phyloP scores from a whole-genome alignment of 768 basidiomycete genomes.

The Cystoderma amianthinum region DNA sequence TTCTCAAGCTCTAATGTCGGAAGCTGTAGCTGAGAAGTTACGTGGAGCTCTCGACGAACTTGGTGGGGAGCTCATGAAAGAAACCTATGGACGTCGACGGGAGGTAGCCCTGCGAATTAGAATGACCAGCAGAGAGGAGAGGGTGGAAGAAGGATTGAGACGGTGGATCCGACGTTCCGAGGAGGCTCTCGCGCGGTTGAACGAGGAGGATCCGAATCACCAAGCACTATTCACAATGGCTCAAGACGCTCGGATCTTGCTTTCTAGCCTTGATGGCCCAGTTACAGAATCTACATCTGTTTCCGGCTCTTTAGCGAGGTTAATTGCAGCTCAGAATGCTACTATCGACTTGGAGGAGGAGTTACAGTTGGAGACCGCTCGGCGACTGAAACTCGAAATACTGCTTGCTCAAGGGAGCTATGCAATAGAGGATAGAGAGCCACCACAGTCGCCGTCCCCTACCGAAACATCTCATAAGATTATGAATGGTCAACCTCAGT shows the following conservation, averaged over 20 bases:
- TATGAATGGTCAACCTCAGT: too few relatives aligned
- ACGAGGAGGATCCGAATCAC: not conserved
- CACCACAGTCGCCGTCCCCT: too few relatives aligned
- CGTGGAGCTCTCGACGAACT: constrained; percentile 61
- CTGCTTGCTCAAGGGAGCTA: constrained; percentile 17
- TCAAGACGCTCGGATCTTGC: constrained; percentile 19
- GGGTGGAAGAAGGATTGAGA: constrained; percentile 42
- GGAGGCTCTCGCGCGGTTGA: constrained; percentile 24
- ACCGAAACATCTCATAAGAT: too few relatives aligned
- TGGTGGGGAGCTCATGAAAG: constrained; percentile 63
- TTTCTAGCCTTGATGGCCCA: constrained; percentile 14
- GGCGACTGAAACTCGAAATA: constrained; percentile 37
- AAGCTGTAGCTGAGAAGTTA: constrained; percentile 38
- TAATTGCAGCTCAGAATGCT: constrained; percentile 40
- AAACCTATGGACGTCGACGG: constrained; percentile 64
- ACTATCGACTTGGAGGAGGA: constrained; percentile 50
- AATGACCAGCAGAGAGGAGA: constrained; percentile 60
- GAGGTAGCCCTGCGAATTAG: constrained; percentile 63
- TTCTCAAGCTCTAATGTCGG: constrained; percentile 34
- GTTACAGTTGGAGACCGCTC: constrained; percentile 46
- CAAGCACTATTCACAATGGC: constrained; percentile 13
- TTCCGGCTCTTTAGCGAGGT: constrained; percentile 45
- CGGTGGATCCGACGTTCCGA: constrained; percentile 49
- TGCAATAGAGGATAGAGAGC: too few relatives aligned
- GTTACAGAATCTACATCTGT: constrained; percentile 17